Conservation (phyloP, 345 rosid genomes). For the Gossypium rotundifolium region DNA sequence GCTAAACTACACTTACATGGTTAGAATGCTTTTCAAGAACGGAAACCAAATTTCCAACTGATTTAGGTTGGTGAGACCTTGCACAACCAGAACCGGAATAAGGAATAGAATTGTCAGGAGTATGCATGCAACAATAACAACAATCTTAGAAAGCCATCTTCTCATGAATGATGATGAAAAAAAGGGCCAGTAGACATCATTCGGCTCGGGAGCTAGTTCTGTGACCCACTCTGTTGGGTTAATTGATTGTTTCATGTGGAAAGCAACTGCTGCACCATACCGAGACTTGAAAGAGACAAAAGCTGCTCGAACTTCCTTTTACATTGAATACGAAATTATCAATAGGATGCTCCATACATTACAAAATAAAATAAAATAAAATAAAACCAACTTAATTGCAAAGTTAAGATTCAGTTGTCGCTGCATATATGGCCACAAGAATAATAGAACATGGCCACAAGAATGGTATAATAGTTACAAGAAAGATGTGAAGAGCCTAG, state of each 20-base stretch:
- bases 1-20: constrained; percentile 44
- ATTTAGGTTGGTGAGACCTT: constrained; percentile 85
- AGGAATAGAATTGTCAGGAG: constrained; percentile 78
- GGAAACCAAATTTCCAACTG: constrained; percentile 80
- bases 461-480: too few relatives aligned
- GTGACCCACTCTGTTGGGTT: constrained; percentile 85
- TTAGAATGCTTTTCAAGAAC: constrained; percentile 62
- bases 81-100: constrained; percentile 82
- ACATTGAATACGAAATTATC: constrained; percentile 20
- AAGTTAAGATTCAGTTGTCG: not conserved
- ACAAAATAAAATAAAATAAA: not conserved
- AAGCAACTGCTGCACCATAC: constrained; percentile 75
- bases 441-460: too few relatives aligned
- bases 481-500: too few relatives aligned
- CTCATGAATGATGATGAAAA: constrained; percentile 79
- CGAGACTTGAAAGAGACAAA: constrained; percentile 93
- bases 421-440: too few relatives aligned
- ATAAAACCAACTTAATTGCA: constrained; percentile 3
- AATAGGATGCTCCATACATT: not conserved
- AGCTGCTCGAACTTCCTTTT: constrained; percentile 86
- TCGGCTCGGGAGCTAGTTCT: constrained; percentile 85
- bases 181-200: constrained; percentile 94
- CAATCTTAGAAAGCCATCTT: constrained; percentile 74
- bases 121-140: constrained; percentile 60
- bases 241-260: constrained; percentile 64